Evolutionary conservation across 169 alveolate species (phyloP).

Genomic region (Plasmodium adleri): DNA sequence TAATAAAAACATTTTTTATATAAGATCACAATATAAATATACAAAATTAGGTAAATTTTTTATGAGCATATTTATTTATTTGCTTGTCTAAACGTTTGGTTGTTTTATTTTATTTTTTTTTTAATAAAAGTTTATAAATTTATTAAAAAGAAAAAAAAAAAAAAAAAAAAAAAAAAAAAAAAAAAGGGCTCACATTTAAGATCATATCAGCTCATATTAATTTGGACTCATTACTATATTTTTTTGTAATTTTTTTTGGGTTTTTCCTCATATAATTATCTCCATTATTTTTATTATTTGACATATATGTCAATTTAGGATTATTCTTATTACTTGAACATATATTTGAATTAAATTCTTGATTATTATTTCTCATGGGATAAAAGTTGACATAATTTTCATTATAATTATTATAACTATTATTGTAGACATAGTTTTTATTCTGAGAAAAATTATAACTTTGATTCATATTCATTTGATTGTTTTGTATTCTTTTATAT

Average conservation of each 20-base stretch:
- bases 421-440: slow-evolving; percentile 6
- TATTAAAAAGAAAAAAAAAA: not conserved
- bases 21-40: too few relatives aligned
- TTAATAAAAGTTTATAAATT: not conserved
- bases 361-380: not conserved
- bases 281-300: slow-evolving; percentile 3
- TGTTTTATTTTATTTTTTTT: not conserved
- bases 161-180: not conserved
- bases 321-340: slow-evolving; percentile 13
- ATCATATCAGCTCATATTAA: not conserved
- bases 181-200: not conserved
- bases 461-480: not conserved
- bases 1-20: too few relatives aligned
- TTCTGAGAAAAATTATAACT: not conserved
- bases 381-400: slow-evolving; percentile 6
- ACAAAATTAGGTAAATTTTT: too few relatives aligned
- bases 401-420: not conserved
- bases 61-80: too few relatives aligned
- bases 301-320: not conserved
- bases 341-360: not conserved
- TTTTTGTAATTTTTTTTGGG: slow-evolving; percentile 3
- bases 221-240: not conserved
- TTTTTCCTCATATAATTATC: slow-evolving; percentile 6
- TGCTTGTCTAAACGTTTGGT: too few relatives aligned
- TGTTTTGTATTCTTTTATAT: not conserved